phyloP scores from a whole-genome alignment of 2,329 filamentous ascomycete genomes.

The Ophiobolus disseminans region DNA sequence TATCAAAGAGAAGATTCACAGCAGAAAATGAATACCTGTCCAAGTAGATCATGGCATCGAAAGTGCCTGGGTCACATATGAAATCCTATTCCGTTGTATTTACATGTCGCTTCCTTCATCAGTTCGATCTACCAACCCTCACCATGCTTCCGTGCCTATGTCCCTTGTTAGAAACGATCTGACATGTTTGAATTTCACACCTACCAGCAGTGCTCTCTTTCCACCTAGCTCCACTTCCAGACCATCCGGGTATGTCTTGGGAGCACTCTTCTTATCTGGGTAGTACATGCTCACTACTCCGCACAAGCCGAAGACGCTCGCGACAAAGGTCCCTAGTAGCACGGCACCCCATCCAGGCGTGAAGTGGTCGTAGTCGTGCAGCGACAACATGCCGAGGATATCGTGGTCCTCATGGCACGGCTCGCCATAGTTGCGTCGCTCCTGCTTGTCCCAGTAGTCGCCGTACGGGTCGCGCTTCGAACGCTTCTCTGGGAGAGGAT shows the following conservation, averaged over 20 bases:
- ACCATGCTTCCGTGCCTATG: constrained; percentile 32
- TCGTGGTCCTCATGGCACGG: constrained; percentile 97
- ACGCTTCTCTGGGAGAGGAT: constrained; percentile 81
- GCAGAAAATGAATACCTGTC: not conserved
- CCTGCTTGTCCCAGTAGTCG: constrained; percentile 97
- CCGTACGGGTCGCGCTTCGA: constrained; percentile 91
- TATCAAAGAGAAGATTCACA: not conserved
- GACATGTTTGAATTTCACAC: constrained; percentile 9
- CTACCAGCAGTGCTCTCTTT: constrained; percentile 49
- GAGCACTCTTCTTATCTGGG: constrained; percentile 55
- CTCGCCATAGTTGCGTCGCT: constrained; percentile 95
- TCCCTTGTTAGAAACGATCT: constrained; percentile 7
- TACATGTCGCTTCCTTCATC: constrained; percentile 8
- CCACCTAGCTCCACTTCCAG: constrained; percentile 59
- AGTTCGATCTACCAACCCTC: constrained; percentile 22
- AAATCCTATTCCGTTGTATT: constrained; percentile 14
- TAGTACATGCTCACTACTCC: constrained; percentile 50
- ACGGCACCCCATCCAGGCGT: constrained; percentile 76
- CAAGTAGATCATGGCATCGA: too few species aligned
- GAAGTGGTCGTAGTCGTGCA: constrained; percentile 87
- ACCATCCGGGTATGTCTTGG: constrained; percentile 56
- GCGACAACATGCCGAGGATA: constrained; percentile 85
- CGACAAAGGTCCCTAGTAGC: constrained; percentile 54
- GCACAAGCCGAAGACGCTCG: constrained; percentile 49
- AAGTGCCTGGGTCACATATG: constrained; percentile 6